Evolutionary conservation across 2,329 filamentous ascomycete genomes (phyloP).

Genomic region (Claviceps citrina): DNA sequence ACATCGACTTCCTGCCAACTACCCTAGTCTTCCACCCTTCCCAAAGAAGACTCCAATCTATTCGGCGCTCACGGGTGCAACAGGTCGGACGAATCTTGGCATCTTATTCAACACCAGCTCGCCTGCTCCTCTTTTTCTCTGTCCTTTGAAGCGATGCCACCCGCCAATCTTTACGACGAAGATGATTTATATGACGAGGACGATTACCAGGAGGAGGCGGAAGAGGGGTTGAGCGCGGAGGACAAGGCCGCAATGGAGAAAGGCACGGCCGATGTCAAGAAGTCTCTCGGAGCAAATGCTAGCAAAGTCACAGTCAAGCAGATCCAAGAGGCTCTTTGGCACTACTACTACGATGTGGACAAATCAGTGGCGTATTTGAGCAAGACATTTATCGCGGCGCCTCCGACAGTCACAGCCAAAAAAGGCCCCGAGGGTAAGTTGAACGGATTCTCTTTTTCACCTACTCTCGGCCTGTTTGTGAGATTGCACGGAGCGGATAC

Average conservation of each 20-base stretch:
- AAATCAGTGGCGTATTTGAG: slow-evolving; percentile 72
- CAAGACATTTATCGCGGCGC: slow-evolving; percentile 38
- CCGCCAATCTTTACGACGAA: slow-evolving; percentile 28
- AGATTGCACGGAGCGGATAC: slow-evolving; percentile 20
- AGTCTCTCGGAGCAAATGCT: slow-evolving; percentile 44
- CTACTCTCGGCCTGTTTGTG: slow-evolving; percentile 12
- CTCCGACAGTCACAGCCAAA: slow-evolving; percentile 22
- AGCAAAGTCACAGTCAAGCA: slow-evolving; percentile 44
- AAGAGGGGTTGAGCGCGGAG: slow-evolving; percentile 31
- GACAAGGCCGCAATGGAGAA: slow-evolving; percentile 39
- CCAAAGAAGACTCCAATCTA: not conserved
- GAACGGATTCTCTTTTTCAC: slow-evolving; percentile 18
- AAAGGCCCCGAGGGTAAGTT: slow-evolving; percentile 29
- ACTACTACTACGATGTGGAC: slow-evolving; percentile 87
- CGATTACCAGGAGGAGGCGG: slow-evolving; percentile 28
- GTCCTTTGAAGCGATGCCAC: slow-evolving; percentile 9
- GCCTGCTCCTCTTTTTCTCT: not conserved
- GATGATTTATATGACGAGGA: slow-evolving; percentile 35
- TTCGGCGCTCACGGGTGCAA: not conserved
- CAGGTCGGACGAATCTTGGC: not conserved
- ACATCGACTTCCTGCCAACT: no score
- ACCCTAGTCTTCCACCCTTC: no score
- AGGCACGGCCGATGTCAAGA: slow-evolving; percentile 51
- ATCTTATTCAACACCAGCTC: not conserved
- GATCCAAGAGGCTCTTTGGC: slow-evolving; percentile 81